Base-by-base conservation (phyloP, 306 rosid species). In the Corylus heterophylla region DNA sequence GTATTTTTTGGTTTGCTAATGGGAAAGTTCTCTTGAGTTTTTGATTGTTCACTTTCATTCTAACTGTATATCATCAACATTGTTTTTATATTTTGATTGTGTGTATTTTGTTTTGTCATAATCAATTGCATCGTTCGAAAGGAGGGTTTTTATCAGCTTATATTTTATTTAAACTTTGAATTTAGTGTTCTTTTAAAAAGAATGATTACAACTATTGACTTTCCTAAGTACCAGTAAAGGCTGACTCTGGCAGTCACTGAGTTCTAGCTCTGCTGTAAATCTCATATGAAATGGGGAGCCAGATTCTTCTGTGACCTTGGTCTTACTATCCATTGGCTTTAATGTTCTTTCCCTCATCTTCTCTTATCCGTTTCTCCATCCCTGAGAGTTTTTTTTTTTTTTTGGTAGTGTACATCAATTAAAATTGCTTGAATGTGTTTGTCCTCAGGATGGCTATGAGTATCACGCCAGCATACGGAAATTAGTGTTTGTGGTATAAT, bases 401-500 rank as follows among this genome's bases (percentile, higher is more conserved):
- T 74, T 22, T 42, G 18, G 12, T 12, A 14, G 62, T 47, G 35
- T 44, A 76, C 13, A 76, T 16, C 64, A 54, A 62, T 20, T 51
- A 11, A 12, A 42, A 69, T 44, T 78, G 68, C n/a, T 44, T 54
- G 5, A 25, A 13, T 67, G 6, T 79, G 52, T 73, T 42, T 69
- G 66, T 64, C 35, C 18, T 44, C 79, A 80, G 79, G 79, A 74
- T 73, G 59, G 27, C 42, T 69, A 55, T 74, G 74, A 73, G 20
- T 37, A 54, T 44, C 72, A 54, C 83, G 1, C 18, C 62, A 54
- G 49, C 22, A 52, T 68, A 49, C 55, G 12, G 42, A 7, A 47
- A 31, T 31, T 64, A 16, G 70, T 14, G 20, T 35, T 64, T 20
- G 31, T 25, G 2, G 45, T 16, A 64, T 64, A 8, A 25, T 59